phyloP scores from a whole-genome alignment of 2,329 filamentous ascomycete species.

The Botrytis fragariae region DNA sequence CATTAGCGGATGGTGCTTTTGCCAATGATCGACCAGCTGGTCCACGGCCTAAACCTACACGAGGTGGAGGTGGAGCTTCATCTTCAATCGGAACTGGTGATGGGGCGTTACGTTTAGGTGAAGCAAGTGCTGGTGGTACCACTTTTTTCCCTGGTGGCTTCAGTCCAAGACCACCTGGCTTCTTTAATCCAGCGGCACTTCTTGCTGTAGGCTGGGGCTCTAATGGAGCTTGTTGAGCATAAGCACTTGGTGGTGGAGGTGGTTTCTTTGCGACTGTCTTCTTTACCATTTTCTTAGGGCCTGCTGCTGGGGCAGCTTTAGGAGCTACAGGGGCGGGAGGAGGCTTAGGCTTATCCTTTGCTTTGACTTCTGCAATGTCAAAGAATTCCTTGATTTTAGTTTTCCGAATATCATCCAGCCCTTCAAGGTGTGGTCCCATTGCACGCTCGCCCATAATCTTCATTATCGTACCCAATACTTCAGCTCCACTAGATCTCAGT shows the following conservation, averaged over 20 bases:
- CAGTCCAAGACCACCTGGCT: constrained; percentile 49
- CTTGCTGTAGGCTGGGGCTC: constrained; percentile 59
- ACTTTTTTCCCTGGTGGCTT: constrained; percentile 59
- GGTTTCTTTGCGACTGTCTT: constrained; percentile 48
- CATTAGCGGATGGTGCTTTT: constrained; percentile 53
- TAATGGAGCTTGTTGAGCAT: constrained; percentile 52
- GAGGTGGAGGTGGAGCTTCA: constrained; percentile 39
- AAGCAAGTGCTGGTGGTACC: constrained; percentile 45
- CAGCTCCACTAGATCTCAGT: constrained; percentile 83
- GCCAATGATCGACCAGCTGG: constrained; percentile 83
- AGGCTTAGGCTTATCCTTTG: constrained; percentile 89
- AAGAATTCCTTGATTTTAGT: constrained; percentile 93
- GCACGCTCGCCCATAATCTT: constrained; percentile 96
- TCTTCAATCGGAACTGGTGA: constrained; percentile 46
- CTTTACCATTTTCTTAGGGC: constrained; percentile 45
- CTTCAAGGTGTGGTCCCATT: constrained; percentile 90
- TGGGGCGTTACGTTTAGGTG: constrained; percentile 48
- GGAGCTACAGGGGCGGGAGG: constrained; percentile 62
- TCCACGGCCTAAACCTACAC: constrained; percentile 52
- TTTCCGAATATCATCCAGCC: constrained; percentile 92
- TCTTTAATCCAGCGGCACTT: constrained; percentile 50
- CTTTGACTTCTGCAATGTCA: constrained; percentile 77
- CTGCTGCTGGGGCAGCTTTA: constrained; percentile 46
- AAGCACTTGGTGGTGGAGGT: constrained; percentile 44
- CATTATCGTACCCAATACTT: constrained; percentile 92